These are phyloP conservation scores for Parsonsia alboflavescens DNA, from an alignment of 257 asterid species.

Conservation along the genomic window DNA sequence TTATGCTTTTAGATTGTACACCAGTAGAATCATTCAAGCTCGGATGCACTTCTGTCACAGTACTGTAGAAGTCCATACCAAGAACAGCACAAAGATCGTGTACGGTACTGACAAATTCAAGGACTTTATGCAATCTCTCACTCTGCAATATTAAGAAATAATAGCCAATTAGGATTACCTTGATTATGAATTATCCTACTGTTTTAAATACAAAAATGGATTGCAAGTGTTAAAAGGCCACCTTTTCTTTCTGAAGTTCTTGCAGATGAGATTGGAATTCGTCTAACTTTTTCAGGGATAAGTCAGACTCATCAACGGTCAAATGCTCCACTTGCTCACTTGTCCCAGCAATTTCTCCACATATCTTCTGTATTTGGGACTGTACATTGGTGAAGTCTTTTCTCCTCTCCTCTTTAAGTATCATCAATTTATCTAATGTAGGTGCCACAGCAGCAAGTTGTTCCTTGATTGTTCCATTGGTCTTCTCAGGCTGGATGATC, in stretches of 20 bases:
- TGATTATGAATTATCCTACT: conserved; percentile 5
- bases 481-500: conserved; percentile 75
- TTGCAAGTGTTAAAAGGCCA: conserved; percentile 14
- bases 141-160: conserved; percentile 53
- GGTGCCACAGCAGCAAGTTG: conserved; percentile 94
- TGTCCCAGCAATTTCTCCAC: conserved; percentile 77
- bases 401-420: conserved; percentile 78
- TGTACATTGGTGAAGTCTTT: conserved; percentile 85
- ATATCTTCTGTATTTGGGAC: conserved; percentile 76
- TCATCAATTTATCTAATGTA: conserved; percentile 71
- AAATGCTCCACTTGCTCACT: conserved; percentile 54
- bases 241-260: conserved; percentile 96
- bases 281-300: conserved; percentile 73
- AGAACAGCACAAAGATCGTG: conserved; percentile 96
- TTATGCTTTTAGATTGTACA: conserved; percentile 86
- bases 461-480: conserved; percentile 92
- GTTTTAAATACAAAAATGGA: conserved; percentile 12
- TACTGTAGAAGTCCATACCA: conserved; percentile 74
- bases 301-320: conserved; percentile 73
- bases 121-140: conserved; percentile 89
- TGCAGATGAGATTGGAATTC: conserved; percentile 79
- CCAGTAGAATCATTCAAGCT: conserved; percentile 75
- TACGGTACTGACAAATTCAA: conserved; percentile 86
- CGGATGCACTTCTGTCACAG: conserved; percentile 88
- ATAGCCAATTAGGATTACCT: conserved; percentile 14